Base-by-base conservation (phyloP, 1,284 basidiomycete genomes). In the Cutaneotrichosporon spelunceum region DNA sequence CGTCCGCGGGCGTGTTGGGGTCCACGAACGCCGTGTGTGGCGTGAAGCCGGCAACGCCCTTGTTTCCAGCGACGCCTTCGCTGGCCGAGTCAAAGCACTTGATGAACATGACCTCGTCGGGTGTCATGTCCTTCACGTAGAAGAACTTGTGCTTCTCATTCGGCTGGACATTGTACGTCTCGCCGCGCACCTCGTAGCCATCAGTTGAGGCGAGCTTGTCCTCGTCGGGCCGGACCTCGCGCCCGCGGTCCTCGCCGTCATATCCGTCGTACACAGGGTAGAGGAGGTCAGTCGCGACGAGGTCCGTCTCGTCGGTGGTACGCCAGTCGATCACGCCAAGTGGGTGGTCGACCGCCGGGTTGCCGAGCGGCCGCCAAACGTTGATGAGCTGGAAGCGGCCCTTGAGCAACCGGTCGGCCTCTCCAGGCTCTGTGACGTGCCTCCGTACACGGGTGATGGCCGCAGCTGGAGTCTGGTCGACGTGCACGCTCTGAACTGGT, bases 321-420 rank as follows among this genome's bases (percentile, higher is more conserved):
- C 65, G 65, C 62, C 62, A 63, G 62, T 66, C 65, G 10, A 63
- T 56, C 9, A 66, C 62, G 21, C 57, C 65, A 5, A 66, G 55
- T 0, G 65, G 65, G 47, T 50, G 50, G 44, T 66, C 65, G 14
- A 34, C 24, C 26, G 62, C 62, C 3, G 55, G 39, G 44, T 64
- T 57, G 0, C 52, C 62, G 16, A 66, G 57, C 13, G 65, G 65
- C 0, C 65, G 62, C 65, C 65, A 66, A 21, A 66, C 65, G 53
- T 66, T 66, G 60, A 66, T 66, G 36, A 66, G 62, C 60, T 66
- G 65, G 59, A 56, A 61, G 19, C 62, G 60, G 33, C 60, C 56
- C 52, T 62, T 49, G 23, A 66, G 60, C 6, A 66, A 55, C 27
- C 52, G 57, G 21, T 66, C 65, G 11, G 60, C 65, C 4, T 64